phyloP scores from a whole-genome alignment of 2,329 filamentous ascomycete genomes.

The Aspergillus pseudoviridinutans region DNA sequence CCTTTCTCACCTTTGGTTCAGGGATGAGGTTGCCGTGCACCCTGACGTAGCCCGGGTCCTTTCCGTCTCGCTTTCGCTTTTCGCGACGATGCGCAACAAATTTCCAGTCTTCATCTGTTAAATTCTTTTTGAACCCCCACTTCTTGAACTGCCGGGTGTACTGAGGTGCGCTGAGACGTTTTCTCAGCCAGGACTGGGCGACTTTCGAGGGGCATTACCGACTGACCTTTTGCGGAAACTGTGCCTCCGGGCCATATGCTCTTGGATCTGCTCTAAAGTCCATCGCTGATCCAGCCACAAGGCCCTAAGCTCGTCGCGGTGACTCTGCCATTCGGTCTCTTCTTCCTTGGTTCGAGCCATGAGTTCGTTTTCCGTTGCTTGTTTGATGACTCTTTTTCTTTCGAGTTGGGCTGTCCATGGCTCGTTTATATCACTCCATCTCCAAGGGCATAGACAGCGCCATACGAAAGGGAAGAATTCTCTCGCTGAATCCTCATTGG shows the following conservation, averaged over 20 bases:
- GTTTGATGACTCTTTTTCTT: background rate
- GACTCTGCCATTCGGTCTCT: slow-evolving; percentile 7
- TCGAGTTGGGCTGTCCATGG: background rate
- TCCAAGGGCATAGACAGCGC: no score
- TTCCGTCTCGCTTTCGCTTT: background rate
- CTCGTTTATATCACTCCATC: background rate
- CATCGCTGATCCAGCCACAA: slow-evolving; percentile 9
- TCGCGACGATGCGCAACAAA: slow-evolving; percentile 13
- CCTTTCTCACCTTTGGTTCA: slow-evolving; percentile 19
- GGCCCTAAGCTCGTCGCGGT: slow-evolving; percentile 9
- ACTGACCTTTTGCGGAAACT: slow-evolving; percentile 11
- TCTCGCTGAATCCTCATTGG: no score
- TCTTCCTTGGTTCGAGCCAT: slow-evolving; percentile 10
- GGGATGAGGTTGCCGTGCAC: slow-evolving; percentile 4
- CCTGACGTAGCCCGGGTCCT: no score
- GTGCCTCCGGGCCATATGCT: slow-evolving; percentile 12
- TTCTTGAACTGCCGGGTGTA: slow-evolving; percentile 17
- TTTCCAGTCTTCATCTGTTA: slow-evolving; percentile 16
- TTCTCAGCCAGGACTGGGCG: background rate
- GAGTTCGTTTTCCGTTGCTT: background rate
- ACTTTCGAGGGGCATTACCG: background rate
- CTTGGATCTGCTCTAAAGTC: slow-evolving; percentile 9
- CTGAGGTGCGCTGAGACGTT: no score
- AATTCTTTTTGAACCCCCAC: slow-evolving; percentile 25
- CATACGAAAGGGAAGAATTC: no score